Evolutionary conservation across 2,329 filamentous ascomycete genomes (phyloP).

Genomic region (Incumbomyces lentus): DNA sequence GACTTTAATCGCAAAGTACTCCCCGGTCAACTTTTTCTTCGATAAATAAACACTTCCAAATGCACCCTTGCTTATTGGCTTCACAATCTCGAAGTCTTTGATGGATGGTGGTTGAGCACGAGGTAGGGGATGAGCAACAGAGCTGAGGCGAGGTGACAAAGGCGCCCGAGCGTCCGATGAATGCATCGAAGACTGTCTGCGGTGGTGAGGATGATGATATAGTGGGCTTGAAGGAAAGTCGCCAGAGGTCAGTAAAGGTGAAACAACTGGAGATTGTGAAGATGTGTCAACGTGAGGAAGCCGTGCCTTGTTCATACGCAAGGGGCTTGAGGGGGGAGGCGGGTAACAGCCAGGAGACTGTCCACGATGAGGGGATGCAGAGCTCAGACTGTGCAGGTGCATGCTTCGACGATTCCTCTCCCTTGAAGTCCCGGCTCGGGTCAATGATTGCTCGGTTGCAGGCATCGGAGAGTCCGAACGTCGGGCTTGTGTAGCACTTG

Average conservation of each 20-base stretch:
- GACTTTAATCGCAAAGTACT: conserved; percentile 98
- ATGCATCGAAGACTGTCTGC: conserved; percentile 82
- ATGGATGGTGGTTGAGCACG: conserved; percentile 89
- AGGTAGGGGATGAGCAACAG: conserved; percentile 71
- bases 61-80: conserved; percentile 96
- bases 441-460: conserved; percentile 57
- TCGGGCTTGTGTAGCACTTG: conserved; percentile 57
- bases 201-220: conserved; percentile 55
- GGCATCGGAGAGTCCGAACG: conserved; percentile 85
- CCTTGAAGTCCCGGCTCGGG: conserved; percentile 64
- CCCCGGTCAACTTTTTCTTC: conserved; percentile 96
- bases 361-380: conserved; percentile 66
- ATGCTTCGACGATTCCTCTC: conserved; percentile 81
- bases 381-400: conserved; percentile 60
- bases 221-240: conserved; percentile 52
- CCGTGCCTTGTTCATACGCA: conserved; percentile 76
- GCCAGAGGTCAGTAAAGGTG: conserved; percentile 71
- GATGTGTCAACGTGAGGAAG: conserved; percentile 42
- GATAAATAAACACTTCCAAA: conserved; percentile 97
- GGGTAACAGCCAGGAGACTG: conserved; percentile 72
- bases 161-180: conserved; percentile 64
- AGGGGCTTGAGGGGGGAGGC: conserved; percentile 71
- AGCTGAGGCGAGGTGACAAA: conserved; percentile 65
- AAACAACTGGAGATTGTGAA: conserved; percentile 66
- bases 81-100: conserved; percentile 99